Evolutionary conservation across 495 filamentous ascomycete genomes (phyloP).

Genomic region (Penicillium taxi): DNA sequence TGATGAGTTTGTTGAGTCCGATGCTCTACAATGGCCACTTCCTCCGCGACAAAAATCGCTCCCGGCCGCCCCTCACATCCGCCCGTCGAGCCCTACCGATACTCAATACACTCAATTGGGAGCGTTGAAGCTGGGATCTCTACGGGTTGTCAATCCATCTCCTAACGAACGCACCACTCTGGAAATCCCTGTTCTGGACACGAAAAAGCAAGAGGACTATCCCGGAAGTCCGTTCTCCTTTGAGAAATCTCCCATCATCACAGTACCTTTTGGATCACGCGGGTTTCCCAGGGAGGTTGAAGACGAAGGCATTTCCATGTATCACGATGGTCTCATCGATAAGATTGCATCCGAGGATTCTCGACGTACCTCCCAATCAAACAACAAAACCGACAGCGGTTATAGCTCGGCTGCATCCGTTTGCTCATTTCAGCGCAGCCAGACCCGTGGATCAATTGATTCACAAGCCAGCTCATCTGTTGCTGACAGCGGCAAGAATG

Average conservation of each 20-base stretch:
- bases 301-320: slow-evolving; percentile 27
- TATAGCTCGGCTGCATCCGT: slow-evolving; percentile 36
- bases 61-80: slow-evolving; percentile 3
- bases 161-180: slow-evolving; percentile 13
- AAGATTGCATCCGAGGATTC: slow-evolving; percentile 6
- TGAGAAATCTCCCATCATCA: slow-evolving; percentile 25
- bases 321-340: slow-evolving; percentile 14
- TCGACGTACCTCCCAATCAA: slow-evolving; percentile 18
- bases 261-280: slow-evolving; percentile 4
- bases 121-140: slow-evolving; percentile 40
- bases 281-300: slow-evolving; percentile 14
- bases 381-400: slow-evolving; percentile 35
- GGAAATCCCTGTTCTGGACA: slow-evolving; percentile 13
- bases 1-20: slow-evolving; percentile 8
- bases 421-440: slow-evolving; percentile 22
- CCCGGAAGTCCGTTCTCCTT: slow-evolving; percentile 35
- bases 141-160: slow-evolving; percentile 43
- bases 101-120: slow-evolving; percentile 43
- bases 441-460: slow-evolving; percentile 20
- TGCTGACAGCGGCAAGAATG: slow-evolving; percentile 2
- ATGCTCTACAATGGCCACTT: slow-evolving; percentile 15
- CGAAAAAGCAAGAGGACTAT: slow-evolving; percentile 19
- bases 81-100: slow-evolving; percentile 35
- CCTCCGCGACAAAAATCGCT: slow-evolving; percentile 10
- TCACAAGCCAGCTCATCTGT: slow-evolving; percentile 24